Evolutionary conservation across 2,329 filamentous ascomycete species (phyloP).

Genomic region (Dothidotthia symphoricarpi): DNA sequence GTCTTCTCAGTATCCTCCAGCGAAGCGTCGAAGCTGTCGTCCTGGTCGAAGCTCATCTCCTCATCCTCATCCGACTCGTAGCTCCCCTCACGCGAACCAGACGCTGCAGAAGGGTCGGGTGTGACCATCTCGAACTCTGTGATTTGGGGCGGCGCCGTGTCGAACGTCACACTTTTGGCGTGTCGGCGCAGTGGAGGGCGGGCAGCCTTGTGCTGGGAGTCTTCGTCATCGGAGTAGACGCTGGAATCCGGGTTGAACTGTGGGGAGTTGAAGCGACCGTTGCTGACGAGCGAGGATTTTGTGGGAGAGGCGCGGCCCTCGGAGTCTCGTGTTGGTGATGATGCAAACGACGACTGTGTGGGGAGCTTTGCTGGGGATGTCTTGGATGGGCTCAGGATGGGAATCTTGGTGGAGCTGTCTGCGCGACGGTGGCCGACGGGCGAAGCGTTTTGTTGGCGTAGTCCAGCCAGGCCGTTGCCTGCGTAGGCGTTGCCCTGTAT

Average conservation of each 20-base stretch:
- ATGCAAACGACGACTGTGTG: constrained; percentile 44
- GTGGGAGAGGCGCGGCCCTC: constrained; percentile 67
- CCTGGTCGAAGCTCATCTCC: constrained; percentile 64
- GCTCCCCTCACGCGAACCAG: constrained; percentile 87
- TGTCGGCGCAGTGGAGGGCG: constrained; percentile 69
- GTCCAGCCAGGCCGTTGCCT: constrained; percentile 55
- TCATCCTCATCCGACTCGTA: constrained; percentile 76
- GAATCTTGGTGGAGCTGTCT: constrained; percentile 62
- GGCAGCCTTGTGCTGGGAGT: constrained; percentile 60
- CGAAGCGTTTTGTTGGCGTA: constrained; percentile 32
- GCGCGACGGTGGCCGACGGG: constrained; percentile 41
- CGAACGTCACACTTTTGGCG: constrained; percentile 96
- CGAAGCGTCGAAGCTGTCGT: constrained; percentile 94
- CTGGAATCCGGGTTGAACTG: constrained; percentile 40
- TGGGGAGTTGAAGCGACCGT: constrained; percentile 54
- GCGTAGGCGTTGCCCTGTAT: constrained; percentile 71
- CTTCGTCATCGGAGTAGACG: constrained; percentile 47
- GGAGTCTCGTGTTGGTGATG: constrained; percentile 27
- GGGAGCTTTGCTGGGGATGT: constrained; percentile 60
- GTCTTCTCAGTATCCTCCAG: constrained; percentile 96
- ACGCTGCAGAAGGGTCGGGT: constrained; percentile 86
- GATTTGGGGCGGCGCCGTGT: constrained; percentile 86
- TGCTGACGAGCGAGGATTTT: constrained; percentile 81
- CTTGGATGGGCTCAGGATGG: constrained; percentile 58
- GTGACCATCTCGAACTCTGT: constrained; percentile 99